Base-by-base conservation (phyloP, 768 basidiomycete genomes). In the Cystoderma amianthinum region DNA sequence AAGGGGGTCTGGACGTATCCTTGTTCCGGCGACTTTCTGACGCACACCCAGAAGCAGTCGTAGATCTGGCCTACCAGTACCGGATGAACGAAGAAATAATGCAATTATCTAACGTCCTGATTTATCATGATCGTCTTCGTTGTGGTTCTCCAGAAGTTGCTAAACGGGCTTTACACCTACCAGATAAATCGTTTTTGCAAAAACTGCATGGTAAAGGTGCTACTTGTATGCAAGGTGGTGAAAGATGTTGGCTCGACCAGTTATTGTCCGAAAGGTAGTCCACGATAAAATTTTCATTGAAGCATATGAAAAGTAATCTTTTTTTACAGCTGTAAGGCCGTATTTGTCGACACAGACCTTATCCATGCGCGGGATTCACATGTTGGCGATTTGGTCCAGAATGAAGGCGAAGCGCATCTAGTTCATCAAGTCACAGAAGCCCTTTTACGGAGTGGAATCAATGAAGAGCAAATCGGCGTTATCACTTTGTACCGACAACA, bases 81-180 rank as follows among this genome's bases (percentile, higher is more conserved):
- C 74, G 96, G 34, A 98, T 98, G 96, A 97, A 95, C 59, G 77
- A 77, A 42, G 92, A 95, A 46, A 96, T 98, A 56, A 97, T 97
- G 94, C 56, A 75, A 7, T 67, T 98, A 6, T 89, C 88, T 1
- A 98, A 97, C 59, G 71, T 69, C 42, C 78, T 98, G 36, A 82
- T 97, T 7, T 98, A 98, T 52, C 67, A 74, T 7, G 76, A 84
- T 44, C 72, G 82, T 15, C 68, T 97, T 32, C 70, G 65, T 36
- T 95, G 92, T 55, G 96, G 95, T 3, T 82, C 76, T 7, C 77
- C 80, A 35, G 63, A 65, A 13, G 79, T 95, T 9, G 86, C 87
- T 21, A 64, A 68, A 30, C 71, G 70, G 49, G 65, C 57, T 15
- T 59, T 98, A 41, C 52, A 53, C 1, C 53, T 96, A 20, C 78